Base-by-base conservation (phyloP, 768 basidiomycete species). In the Punctularia strigosozonata region DNA sequence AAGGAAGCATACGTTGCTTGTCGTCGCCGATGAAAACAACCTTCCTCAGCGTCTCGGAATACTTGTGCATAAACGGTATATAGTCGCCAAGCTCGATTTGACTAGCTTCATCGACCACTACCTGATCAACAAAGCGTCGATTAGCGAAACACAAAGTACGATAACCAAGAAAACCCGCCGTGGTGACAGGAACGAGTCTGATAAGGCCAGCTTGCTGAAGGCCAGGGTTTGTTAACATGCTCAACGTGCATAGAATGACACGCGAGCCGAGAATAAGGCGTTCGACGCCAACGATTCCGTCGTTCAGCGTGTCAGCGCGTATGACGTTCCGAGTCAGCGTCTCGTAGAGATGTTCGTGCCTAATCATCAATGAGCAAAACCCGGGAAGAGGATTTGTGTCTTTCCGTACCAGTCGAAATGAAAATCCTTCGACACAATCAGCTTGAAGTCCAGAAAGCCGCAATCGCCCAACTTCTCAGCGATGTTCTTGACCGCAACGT, bases 401-500 rank as follows among this genome's bases (percentile, higher is more conserved):
- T 30, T 8, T 10, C 20, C 52, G n/a, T 20, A 56, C 57, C 57
- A 58, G 35, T 52, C 54, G 14, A 46, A 41, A 20, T 46, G 38
- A 34, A 58, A 58, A 18, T 56, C 56, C 6, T 43, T 34, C 5
- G 56, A 58, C 1, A 58, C 55, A 5, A 58, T 19, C 19, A 90
- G 62, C 43, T 63, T 75, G 70, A 76, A 90, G 6, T 69, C 46
- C 3, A 46, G 31, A 42, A 84, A 73, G 0, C 60, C 65, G 50
- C 70, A 61, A 6, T 66, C 56, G n/a, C 63, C 56, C 14, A 90
- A 60, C 60, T 86, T 85, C 50, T 84, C 80, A 38, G 83, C 86
- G 60, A 90, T 88, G 47, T 90, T 89, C 56, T 86, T 88, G 17
- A 89, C 87, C 34, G 84, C 87, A 36, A 89, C 75, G 63, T 90